A percentile compares a stretch with the other conserved stretches of the same genome.
Conservation (phyloP, 2,329 filamentous ascomycete species). For the Colletotrichum tropicale region DNA sequence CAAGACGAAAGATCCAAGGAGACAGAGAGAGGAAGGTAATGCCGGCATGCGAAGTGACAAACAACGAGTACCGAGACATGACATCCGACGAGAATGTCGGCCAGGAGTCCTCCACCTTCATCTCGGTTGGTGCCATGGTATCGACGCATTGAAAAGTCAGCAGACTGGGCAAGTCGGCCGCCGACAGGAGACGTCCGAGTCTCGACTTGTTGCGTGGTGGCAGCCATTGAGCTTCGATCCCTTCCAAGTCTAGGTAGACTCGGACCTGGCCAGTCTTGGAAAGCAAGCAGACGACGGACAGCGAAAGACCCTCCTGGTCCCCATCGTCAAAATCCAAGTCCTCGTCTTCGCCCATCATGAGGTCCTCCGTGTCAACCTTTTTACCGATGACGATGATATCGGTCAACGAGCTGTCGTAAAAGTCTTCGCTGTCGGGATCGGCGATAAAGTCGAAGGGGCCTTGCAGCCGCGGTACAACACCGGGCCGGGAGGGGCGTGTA, state of each 20-base stretch:
- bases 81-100: slow-evolving; percentile 67
- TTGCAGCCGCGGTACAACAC: slow-evolving; percentile 63
- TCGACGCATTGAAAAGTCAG: slow-evolving; percentile 69
- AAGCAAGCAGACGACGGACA: slow-evolving; percentile 63
- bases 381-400: slow-evolving; percentile 69
- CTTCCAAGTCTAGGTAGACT: slow-evolving; percentile 65
- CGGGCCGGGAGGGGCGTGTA: slow-evolving; percentile 60
- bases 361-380: slow-evolving; percentile 62
- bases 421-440: slow-evolving; percentile 61
- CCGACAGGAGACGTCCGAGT: slow-evolving; percentile 40
- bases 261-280: slow-evolving; percentile 66
- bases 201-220: slow-evolving; percentile 60
- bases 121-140: slow-evolving; percentile 59
- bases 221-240: slow-evolving; percentile 70
- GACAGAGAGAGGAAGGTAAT: slow-evolving; percentile 65
- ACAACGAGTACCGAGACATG: slow-evolving; percentile 67
- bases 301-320: slow-evolving; percentile 64
- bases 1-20: slow-evolving; percentile 68
- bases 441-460: slow-evolving; percentile 65
- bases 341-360: slow-evolving; percentile 70
- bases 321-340: slow-evolving; percentile 61
- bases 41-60: slow-evolving; percentile 64
- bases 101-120: slow-evolving; percentile 60
- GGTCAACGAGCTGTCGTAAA: slow-evolving; percentile 59
- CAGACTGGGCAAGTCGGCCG: slow-evolving; percentile 49